Evolutionary conservation across 2,329 filamentous ascomycete genomes (phyloP).

Genomic region (Fusarium fracticaudum): DNA sequence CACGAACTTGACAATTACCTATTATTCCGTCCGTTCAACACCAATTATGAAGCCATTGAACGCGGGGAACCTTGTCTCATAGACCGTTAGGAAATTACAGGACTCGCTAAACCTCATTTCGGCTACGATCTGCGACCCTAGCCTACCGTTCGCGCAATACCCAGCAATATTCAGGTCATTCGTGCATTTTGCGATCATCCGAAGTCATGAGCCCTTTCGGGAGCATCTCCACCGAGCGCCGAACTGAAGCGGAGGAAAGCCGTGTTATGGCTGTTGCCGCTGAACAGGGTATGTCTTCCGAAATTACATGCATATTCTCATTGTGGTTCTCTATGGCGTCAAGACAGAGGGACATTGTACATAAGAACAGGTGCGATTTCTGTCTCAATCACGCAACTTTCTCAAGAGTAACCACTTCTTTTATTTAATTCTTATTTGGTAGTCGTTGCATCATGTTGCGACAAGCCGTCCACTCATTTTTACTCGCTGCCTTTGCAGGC

Average conservation of each 20-base stretch:
- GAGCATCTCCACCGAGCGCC: background rate
- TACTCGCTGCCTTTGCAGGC: constrained; percentile 19
- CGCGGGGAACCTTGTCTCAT: constrained; percentile 12
- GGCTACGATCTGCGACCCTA: background rate
- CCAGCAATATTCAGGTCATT: background rate
- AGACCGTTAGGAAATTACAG: constrained; percentile 10
- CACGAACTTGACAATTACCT: background rate
- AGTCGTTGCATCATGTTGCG: constrained; percentile 32
- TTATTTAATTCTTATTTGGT: background rate
- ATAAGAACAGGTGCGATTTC: constrained; percentile 2
- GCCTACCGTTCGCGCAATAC: background rate
- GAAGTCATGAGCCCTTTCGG: constrained; percentile 1
- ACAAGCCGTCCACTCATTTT: constrained; percentile 35
- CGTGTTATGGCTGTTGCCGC: background rate
- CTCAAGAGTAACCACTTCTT: background rate
- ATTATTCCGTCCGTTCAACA: background rate
- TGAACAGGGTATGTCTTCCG: constrained; percentile 27
- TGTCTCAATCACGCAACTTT: background rate
- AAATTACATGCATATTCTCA: constrained; percentile 34
- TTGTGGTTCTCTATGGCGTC: constrained; percentile 28
- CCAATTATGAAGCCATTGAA: background rate
- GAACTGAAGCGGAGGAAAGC: constrained; percentile 12
- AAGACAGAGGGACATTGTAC: background rate
- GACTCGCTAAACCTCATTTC: background rate
- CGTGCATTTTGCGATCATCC: background rate